phyloP scores from a whole-genome alignment of 2,329 filamentous ascomycete species.

The Alternaria infectoria region DNA sequence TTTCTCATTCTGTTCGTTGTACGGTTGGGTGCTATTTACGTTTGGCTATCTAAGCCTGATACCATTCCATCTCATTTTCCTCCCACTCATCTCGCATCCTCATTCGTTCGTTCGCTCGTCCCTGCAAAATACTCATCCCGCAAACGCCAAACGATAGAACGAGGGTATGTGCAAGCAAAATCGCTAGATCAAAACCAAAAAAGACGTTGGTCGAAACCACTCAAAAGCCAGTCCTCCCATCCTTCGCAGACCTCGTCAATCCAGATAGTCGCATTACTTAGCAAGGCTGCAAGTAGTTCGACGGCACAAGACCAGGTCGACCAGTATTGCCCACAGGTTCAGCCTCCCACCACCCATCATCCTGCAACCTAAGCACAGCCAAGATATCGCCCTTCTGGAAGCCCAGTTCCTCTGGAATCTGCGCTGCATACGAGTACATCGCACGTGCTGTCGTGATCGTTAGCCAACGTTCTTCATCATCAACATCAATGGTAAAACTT shows the following conservation, averaged over 20 bases:
- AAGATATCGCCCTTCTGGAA: constrained; percentile 93
- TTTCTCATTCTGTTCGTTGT: background rate
- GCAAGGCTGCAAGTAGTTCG: constrained; percentile 70
- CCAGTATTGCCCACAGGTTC: constrained; percentile 75
- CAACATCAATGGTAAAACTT: constrained; percentile 54
- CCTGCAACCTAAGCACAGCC: constrained; percentile 86
- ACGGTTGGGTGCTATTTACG: background rate
- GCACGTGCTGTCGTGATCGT: constrained; percentile 71
- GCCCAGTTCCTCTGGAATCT: constrained; percentile 91
- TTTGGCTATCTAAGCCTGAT: background rate
- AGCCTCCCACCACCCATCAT: constrained; percentile 99
- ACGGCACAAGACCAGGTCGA: constrained; percentile 66
- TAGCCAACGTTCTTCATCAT: background rate
- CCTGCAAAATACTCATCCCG: background rate
- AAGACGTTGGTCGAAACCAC: background rate
- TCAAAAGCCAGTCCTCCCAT: no score
- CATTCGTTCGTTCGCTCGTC: background rate
- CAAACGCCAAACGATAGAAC: background rate
- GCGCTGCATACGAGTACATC: constrained; percentile 91
- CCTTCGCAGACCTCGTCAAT: background rate
- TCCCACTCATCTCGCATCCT: background rate
- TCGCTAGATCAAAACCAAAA: constrained; percentile 1
- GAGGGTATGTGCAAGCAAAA: constrained; percentile 6
- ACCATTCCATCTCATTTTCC: background rate
- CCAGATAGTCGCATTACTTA: constrained; percentile 18